Percentiles rank a stretch among this genome's conserved stretches.
These are phyloP conservation scores for Rhizoctonia solani DNA, from an alignment of 1,284 basidiomycete species.

Conservation along the genomic window DNA sequence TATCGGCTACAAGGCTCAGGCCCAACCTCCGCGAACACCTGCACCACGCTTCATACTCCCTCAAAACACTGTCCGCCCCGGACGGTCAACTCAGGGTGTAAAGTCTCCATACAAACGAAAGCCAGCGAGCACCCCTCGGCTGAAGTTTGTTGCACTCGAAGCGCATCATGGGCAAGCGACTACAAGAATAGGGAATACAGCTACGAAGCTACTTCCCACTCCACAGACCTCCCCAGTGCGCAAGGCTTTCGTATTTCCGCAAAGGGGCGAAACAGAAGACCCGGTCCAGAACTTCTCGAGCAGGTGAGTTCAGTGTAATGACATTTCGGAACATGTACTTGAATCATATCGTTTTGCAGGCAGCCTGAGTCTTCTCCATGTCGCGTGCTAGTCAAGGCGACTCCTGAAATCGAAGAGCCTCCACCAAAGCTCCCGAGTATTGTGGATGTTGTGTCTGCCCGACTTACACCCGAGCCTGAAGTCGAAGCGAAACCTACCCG, in stretches of 20 bases:
- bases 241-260: background rate
- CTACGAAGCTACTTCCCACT: no score
- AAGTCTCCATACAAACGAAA: background rate
- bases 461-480: no score
- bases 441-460: background rate
- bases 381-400: constrained; percentile 13
- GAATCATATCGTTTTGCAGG: no score
- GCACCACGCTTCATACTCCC: constrained; percentile 11
- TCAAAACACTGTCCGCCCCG: constrained; percentile 1
- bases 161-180: constrained; percentile 25
- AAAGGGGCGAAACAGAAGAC: background rate
- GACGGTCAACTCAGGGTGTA: background rate
- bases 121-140: background rate
- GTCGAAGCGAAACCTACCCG: background rate
- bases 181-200: background rate
- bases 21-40: background rate
- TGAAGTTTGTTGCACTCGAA: constrained; percentile 30
- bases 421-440: background rate
- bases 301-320: no score
- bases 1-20: background rate
- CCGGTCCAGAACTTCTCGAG: no score
- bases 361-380: background rate
- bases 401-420: background rate
- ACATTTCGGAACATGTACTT: no score
- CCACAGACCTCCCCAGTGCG: background rate